phyloP scores from a whole-genome alignment of 192 early-diverging fungal species.

The Entomortierella chlamydospora region DNA sequence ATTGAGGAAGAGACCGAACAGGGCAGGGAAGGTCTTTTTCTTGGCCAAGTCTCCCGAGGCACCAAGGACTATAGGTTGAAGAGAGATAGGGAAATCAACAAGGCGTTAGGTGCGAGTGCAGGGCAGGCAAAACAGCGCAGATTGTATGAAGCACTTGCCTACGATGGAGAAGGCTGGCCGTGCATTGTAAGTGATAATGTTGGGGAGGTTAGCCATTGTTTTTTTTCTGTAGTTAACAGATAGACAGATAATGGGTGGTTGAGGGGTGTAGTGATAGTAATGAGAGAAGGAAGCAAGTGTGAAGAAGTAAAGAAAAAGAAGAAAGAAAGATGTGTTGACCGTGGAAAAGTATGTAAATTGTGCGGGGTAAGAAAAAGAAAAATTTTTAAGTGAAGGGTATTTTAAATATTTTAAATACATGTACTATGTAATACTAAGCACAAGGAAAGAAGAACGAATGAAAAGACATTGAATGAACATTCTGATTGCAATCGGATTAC shows the following conservation, averaged over 20 bases:
- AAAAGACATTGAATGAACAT: background rate
- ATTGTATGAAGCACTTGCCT: conserved; percentile 11
- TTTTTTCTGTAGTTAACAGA: background rate
- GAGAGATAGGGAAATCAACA: background rate
- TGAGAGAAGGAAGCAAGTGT: conserved; percentile 8
- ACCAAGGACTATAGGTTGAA: conserved; percentile 69
- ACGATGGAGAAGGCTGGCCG: conserved; percentile 34
- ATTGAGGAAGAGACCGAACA: conserved; percentile 89
- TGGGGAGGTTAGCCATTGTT: conserved; percentile 15
- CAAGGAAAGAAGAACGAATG: background rate
- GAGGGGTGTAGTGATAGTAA: conserved; percentile 3
- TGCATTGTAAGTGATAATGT: conserved; percentile 2
- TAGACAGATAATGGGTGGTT: background rate
- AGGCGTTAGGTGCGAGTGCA: background rate
- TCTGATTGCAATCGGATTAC: background rate
- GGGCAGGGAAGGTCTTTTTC: conserved; percentile 96
- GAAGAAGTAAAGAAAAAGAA: conserved; percentile 7
- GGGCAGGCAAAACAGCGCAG: background rate
- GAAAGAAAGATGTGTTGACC: background rate
- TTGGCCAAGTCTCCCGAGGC: conserved; percentile 94
- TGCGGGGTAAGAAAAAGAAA: conserved; percentile 1
- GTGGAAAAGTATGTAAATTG: background rate
- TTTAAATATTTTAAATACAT: too few species aligned
- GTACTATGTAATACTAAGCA: background rate
- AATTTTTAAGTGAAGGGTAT: background rate